Evolutionary conservation across 805 yeast genomes (phyloP).

Genomic region (Myxozyma geophila): DNA sequence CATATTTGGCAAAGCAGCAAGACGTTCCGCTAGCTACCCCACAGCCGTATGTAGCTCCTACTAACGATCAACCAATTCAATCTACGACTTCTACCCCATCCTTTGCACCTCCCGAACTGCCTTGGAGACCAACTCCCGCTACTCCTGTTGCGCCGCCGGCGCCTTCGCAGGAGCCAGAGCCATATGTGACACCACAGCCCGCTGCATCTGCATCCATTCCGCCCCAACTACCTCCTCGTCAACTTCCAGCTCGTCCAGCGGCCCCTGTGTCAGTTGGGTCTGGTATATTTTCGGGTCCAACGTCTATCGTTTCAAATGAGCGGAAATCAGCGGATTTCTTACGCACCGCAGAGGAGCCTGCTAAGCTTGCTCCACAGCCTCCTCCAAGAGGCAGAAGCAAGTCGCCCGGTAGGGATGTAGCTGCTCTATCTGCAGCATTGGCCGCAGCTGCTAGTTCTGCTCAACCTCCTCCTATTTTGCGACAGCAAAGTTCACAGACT

Average conservation of each 20-base stretch:
- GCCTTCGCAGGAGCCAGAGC: background rate
- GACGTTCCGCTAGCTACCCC: background rate
- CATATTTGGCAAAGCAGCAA: conserved; percentile 1
- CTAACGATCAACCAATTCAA: background rate
- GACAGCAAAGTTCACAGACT: conserved; percentile 4
- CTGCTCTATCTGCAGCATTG: no score
- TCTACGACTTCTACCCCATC: background rate
- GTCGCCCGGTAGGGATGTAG: conserved; percentile 8
- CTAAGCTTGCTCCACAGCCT: conserved; percentile 1
- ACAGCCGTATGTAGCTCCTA: background rate
- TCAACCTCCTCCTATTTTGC: background rate
- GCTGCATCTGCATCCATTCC: background rate
- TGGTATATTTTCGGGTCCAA: conserved; percentile 5
- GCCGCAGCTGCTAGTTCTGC: background rate
- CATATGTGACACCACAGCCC: background rate
- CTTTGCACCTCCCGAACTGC: conserved; percentile 3
- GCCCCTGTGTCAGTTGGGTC: background rate
- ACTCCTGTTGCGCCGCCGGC: no score
- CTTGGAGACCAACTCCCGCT: conserved; percentile 1
- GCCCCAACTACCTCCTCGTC: conserved; percentile 11
- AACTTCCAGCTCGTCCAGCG: background rate
- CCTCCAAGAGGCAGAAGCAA: conserved; percentile 22
- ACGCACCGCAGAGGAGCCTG: conserved; percentile 6
- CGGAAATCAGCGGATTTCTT: conserved; percentile 13
- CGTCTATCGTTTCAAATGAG: conserved; percentile 14